These are phyloP conservation scores for Calonectria henricotiae DNA, from an alignment of 2,329 filamentous ascomycete species.

Conservation along the genomic window DNA sequence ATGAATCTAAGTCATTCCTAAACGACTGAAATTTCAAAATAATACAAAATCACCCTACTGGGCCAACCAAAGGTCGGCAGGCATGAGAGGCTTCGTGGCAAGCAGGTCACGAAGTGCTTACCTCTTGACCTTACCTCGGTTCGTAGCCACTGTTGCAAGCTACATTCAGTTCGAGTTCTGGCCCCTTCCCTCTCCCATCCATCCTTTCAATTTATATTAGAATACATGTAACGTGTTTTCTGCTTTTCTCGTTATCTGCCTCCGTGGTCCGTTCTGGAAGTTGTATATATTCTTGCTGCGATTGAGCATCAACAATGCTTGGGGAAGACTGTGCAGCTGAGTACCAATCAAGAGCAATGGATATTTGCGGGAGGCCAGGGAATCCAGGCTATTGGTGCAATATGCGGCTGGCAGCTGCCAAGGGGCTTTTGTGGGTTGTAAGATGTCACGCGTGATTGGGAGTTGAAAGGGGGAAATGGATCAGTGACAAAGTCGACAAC, in stretches of 20 bases:
- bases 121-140: constrained; percentile 71
- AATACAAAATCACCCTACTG: constrained; percentile 47
- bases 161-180: constrained; percentile 42
- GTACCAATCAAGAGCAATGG: constrained; percentile 22
- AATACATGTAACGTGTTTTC: constrained; percentile 51
- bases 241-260: constrained; percentile 47
- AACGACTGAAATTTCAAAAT: constrained; percentile 49
- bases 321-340: constrained; percentile 23
- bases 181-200: constrained; percentile 34
- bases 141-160: constrained; percentile 39
- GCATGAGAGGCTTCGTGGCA: constrained; percentile 50
- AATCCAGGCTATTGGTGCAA: constrained; percentile 11
- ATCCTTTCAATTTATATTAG: constrained; percentile 49
- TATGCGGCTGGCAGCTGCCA: constrained; percentile 5
- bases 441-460: constrained; percentile 42
- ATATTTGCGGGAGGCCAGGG: constrained; percentile 6
- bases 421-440: constrained; percentile 33
- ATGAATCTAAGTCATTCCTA: constrained; percentile 25
- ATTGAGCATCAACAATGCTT: constrained; percentile 28
- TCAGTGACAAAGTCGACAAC: constrained; percentile 48
- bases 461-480: constrained; percentile 45
- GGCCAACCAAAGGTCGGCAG: constrained; percentile 40
- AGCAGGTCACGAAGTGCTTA: constrained; percentile 65
- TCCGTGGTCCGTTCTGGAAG: constrained; percentile 38
- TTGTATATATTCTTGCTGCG: constrained; percentile 17